These are phyloP conservation scores for Myotisia sp. DNA, from an alignment of 2,329 filamentous ascomycete genomes.

Conservation along the genomic window DNA sequence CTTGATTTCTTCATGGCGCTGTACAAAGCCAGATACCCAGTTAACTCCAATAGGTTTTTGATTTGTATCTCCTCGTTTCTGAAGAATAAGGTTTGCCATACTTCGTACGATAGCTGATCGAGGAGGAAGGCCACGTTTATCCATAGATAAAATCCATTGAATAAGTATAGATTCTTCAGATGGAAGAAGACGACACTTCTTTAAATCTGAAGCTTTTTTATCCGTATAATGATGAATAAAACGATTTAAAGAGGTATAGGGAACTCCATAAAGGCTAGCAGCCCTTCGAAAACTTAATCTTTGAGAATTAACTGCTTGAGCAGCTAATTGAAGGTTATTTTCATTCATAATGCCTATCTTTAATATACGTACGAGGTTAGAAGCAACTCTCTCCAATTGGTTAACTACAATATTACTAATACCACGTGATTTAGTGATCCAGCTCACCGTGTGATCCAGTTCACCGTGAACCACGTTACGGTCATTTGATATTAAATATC, in stretches of 20 bases:
- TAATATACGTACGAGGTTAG: too few species aligned
- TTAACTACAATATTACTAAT: too few species aligned
- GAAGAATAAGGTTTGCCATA: neutral
- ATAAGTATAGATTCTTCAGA: neutral
- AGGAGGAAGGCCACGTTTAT: conserved; percentile 2
- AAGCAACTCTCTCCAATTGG: too few species aligned
- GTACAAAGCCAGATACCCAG: neutral
- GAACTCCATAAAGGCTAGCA: neutral
- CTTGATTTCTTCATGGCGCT: neutral
- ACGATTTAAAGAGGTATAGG: neutral
- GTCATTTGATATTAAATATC: neutral
- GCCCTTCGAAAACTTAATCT: neutral
- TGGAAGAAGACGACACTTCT: neutral
- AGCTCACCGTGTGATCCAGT: too few species aligned
- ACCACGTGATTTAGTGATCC: too few species aligned
- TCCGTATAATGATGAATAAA: neutral
- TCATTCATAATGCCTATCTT: too few species aligned
- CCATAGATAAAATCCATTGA: conserved; percentile 1
- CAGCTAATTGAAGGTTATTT: conserved; percentile 1
- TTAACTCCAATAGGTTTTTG: neutral
- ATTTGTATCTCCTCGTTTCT: conserved; percentile 1
- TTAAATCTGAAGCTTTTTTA: neutral
- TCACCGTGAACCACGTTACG: too few species aligned
- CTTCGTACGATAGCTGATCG: neutral
- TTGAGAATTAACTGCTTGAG: conserved; percentile 1